Base-by-base conservation (phyloP, 1,284 basidiomycete species). In the Ceratobasidium sp. region DNA sequence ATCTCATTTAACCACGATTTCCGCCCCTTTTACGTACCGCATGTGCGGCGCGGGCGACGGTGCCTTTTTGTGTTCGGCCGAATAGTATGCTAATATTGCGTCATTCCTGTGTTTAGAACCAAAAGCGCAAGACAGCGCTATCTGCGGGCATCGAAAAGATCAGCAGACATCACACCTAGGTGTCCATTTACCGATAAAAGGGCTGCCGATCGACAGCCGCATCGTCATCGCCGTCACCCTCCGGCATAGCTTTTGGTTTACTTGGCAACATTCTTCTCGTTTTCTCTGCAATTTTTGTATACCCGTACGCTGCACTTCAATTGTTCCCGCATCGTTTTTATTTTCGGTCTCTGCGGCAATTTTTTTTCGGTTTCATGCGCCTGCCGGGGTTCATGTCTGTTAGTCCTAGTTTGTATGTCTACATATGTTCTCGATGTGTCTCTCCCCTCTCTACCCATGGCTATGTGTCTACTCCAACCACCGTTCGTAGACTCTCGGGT, bases 81-180 rank as follows among this genome's bases (percentile, higher is more conserved):
- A 67, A 64, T 53, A 63, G 40, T 42, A 48, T 74, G 74, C 67
- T 70, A 44, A 70, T 42, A 53, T 66, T 46, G 73, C 78, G 79
- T 62, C 80, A 79, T 75, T 80, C 79, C 61, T 78, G 36, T 80
- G 74, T 80, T 79, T 77, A 76, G 75, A 75, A 83, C 75, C 77
- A 79, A 51, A 40, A 73, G 30, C 77, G 82, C 64, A 83, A 81
- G 74, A 85, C 84, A 33, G 80, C 83, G 7, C 76, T 86, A 6
- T 83, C 87, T 28, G 89, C 89, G 12, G 88, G 89, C 36, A 85
- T 91, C 48, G 90, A 91, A 82, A 89, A 90, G 81, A 83, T 91
- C 75, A 87, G 86, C 77, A 82, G 88, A 75, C 89, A 90, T 75
- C 82, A 83, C 76, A 80, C 83, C 14, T 78, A 73, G 75, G 28